phyloP scores from a whole-genome alignment of 2,329 filamentous ascomycete genomes.

The Taxawa tesnikishii region DNA sequence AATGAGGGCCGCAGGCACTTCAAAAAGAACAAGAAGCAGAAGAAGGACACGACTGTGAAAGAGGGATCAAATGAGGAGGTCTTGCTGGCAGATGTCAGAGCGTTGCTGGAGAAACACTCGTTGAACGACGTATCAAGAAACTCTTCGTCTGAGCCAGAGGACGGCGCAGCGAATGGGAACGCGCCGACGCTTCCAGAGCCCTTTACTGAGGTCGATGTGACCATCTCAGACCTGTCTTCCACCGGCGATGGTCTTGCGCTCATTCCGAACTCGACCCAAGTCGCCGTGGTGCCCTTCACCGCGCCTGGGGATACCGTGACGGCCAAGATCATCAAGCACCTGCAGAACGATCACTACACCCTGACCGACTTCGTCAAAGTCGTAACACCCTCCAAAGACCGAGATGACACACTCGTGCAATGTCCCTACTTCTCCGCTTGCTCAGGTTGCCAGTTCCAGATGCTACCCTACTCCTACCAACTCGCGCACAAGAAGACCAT shows the following conservation, averaged over 20 bases:
- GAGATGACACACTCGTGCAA: constrained; percentile 63
- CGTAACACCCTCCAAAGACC: constrained; percentile 56
- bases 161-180: constrained; percentile 6
- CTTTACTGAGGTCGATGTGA: constrained; percentile 67
- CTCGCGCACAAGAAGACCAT: constrained; percentile 73
- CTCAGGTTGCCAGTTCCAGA: constrained; percentile 93
- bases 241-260: constrained; percentile 83
- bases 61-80: constrained; percentile 38
- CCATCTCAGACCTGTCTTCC: constrained; percentile 73
- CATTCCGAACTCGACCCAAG: constrained; percentile 48
- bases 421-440: constrained; percentile 84
- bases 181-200: constrained; percentile 43
- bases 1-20: constrained; percentile 24
- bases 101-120: constrained; percentile 24
- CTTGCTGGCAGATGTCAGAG: constrained; percentile 31
- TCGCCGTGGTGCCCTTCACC: constrained; percentile 83
- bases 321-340: constrained; percentile 67
- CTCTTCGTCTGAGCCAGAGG: constrained; percentile 8
- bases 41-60: constrained; percentile 25
- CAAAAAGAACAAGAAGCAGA: constrained; percentile 36
- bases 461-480: constrained; percentile 82
- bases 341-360: constrained; percentile 53
- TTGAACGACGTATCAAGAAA: too few relatives aligned
- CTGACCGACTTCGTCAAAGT: constrained; percentile 75
- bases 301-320: constrained; percentile 72